Evolutionary conservation across 805 yeast species (phyloP).

Genomic region (Hanseniaspora taiwanica): DNA sequence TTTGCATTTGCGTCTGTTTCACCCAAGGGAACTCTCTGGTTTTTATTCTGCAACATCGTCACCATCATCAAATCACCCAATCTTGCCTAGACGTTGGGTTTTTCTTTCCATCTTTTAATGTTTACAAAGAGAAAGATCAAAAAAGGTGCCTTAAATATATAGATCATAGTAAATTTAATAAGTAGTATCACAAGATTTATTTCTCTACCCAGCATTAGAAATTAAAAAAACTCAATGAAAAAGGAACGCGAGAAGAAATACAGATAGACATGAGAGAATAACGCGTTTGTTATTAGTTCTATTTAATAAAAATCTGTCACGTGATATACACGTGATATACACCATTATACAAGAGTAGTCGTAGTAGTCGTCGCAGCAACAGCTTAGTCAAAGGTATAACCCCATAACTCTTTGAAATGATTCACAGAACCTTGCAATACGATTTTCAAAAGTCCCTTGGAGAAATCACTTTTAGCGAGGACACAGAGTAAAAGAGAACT

Average conservation of each 20-base stretch:
- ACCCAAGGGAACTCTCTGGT: too few species aligned
- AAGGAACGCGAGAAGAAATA: neutral
- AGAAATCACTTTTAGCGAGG: neutral
- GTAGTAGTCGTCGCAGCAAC: neutral
- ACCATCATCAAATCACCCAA: too few species aligned
- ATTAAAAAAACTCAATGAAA: neutral
- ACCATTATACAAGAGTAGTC: neutral
- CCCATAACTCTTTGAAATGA: neutral
- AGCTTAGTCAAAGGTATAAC: neutral
- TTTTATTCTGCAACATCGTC: too few species aligned
- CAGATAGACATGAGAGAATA: neutral
- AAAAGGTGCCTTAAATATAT: too few species aligned
- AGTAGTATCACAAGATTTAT: too few species aligned
- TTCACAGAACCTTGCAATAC: neutral
- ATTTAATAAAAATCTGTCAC: neutral
- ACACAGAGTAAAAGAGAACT: neutral
- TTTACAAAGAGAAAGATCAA: too few species aligned
- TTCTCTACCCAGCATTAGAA: too few species aligned
- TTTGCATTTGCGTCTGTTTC: too few species aligned
- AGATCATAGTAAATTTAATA: too few species aligned
- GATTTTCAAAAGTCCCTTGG: neutral
- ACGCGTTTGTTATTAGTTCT: neutral
- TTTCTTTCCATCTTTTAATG: too few species aligned
- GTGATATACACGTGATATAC: neutral
- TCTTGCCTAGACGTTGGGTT: too few species aligned